Conservation (phyloP, 768 basidiomycete species). For the Leccinum aurantiacum region DNA sequence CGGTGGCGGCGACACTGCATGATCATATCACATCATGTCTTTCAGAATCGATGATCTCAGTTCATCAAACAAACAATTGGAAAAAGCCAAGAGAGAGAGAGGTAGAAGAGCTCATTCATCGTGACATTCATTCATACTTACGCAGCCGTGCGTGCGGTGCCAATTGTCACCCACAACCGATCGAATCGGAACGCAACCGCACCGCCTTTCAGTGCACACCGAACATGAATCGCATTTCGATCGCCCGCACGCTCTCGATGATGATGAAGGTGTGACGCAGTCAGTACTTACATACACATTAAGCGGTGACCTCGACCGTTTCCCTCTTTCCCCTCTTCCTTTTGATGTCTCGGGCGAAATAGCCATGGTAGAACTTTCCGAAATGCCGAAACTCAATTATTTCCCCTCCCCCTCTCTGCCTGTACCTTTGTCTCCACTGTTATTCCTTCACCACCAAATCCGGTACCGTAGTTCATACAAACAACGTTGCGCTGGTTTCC, state of each 20-base stretch:
- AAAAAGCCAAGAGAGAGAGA: neutral
- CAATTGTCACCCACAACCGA: slow-evolving; percentile 15
- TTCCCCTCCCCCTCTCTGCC: neutral
- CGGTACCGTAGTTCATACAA: neutral
- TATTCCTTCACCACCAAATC: neutral
- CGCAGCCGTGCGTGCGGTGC: slow-evolving; percentile 1
- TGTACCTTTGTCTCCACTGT: neutral
- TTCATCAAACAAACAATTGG: slow-evolving; percentile 10
- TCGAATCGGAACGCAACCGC: neutral
- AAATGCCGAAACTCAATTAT: neutral
- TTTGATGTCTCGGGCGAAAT: slow-evolving; percentile 12
- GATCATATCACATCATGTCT: slow-evolving; percentile 1
- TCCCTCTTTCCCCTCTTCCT: neutral
- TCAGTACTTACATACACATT: neutral
- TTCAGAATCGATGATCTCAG: slow-evolving; percentile 7
- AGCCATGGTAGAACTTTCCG: neutral
- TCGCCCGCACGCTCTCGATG: neutral
- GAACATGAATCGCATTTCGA: neutral
- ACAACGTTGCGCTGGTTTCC: neutral
- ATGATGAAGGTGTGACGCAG: neutral
- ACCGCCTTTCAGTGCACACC: neutral
- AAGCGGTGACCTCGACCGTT: neutral
- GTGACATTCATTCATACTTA: slow-evolving; percentile 3
- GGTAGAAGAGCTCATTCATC: neutral
- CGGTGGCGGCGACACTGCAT: neutral